A percentile compares a stretch with the other conserved stretches of the same genome.
These are phyloP conservation scores for Pistacia atlantica DNA, from an alignment of 345 rosid genomes.

Conservation along the genomic window DNA sequence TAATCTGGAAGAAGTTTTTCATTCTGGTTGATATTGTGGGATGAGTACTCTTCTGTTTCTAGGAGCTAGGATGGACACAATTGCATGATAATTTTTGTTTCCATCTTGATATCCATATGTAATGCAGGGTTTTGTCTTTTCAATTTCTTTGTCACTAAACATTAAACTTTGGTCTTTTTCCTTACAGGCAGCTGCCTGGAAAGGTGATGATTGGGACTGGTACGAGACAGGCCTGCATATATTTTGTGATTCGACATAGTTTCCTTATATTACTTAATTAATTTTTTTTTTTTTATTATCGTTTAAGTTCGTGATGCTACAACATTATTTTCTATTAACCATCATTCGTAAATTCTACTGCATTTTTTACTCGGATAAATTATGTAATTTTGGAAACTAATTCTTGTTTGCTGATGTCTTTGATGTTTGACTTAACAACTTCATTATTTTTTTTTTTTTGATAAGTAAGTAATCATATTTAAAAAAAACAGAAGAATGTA, in stretches of 20 bases:
- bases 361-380: not conserved
- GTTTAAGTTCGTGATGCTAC: not conserved
- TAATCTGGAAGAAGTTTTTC: too few species aligned
- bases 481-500: too few species aligned
- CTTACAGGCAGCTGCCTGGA: constrained; percentile 88
- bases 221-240: constrained; percentile 92
- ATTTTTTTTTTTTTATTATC: not conserved
- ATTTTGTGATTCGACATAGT: constrained; percentile 64
- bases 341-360: not conserved
- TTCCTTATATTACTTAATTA: not conserved
- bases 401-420: too few species aligned
- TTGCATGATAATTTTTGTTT: too few species aligned
- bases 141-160: not conserved
- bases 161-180: constrained; percentile 21
- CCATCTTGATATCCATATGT: too few species aligned
- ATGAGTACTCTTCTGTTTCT: too few species aligned
- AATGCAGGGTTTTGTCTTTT: not conserved
- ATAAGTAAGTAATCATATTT: too few species aligned
- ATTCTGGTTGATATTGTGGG: too few species aligned
- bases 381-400: too few species aligned
- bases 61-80: too few species aligned
- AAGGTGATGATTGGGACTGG: constrained; percentile 93
- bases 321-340: not conserved
- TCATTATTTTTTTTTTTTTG: not conserved
- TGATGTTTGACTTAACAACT: not conserved